phyloP scores from a whole-genome alignment of 2,329 filamentous ascomycete species.

The Triangularia setosa region DNA sequence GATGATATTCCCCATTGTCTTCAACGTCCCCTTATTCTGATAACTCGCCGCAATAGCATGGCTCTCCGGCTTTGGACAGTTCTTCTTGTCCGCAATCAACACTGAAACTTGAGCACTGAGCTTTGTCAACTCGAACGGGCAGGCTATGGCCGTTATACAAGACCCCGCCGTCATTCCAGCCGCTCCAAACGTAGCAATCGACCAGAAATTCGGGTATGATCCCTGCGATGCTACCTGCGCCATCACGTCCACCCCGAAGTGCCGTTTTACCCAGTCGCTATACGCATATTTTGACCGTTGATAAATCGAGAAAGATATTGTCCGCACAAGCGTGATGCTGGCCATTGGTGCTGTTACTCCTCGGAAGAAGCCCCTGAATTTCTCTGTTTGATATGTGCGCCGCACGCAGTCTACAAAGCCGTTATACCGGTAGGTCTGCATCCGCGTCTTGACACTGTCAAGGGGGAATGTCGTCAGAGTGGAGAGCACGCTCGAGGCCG shows the following conservation, averaged over 20 bases:
- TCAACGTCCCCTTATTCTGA: constrained; percentile 72
- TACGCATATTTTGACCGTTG: constrained; percentile 71
- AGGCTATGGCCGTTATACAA: constrained; percentile 74
- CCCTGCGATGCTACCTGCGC: constrained; percentile 67
- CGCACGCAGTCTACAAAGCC: constrained; percentile 71
- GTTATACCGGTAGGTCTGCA: constrained; percentile 80
- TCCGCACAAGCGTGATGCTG: constrained; percentile 38
- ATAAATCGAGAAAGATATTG: constrained; percentile 52
- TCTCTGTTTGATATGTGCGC: constrained; percentile 72
- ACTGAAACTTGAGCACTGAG: constrained; percentile 82
- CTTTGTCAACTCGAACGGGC: constrained; percentile 87
- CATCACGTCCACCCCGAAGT: constrained; percentile 66
- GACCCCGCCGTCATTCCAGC: constrained; percentile 77
- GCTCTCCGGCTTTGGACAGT: constrained; percentile 43
- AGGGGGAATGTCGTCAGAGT: constrained; percentile 80
- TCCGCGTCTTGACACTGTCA: constrained; percentile 84
- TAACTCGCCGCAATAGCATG: constrained; percentile 64
- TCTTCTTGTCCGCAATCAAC: constrained; percentile 60
- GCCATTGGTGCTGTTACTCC: constrained; percentile 78
- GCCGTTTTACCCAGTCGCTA: constrained; percentile 65
- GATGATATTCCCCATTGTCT: constrained; percentile 73
- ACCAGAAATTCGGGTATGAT: constrained; percentile 68
- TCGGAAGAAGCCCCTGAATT: constrained; percentile 73
- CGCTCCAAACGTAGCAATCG: constrained; percentile 70
- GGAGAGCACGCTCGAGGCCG: constrained; percentile 71